Base-by-base conservation (phyloP, 441 rosid species). In the Croton setiger region DNA sequence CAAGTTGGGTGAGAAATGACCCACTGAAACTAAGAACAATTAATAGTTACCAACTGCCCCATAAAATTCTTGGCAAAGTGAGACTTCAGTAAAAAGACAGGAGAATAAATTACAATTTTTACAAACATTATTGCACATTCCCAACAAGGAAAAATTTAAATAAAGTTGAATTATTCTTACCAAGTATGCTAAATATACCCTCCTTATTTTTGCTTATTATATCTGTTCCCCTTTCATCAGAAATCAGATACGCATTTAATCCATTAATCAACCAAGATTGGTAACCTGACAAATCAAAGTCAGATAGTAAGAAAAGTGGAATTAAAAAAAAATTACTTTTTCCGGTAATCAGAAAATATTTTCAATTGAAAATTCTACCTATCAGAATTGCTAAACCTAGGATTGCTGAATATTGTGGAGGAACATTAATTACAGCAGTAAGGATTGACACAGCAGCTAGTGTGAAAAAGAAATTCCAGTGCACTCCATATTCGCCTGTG, bases 391-490 rank as follows among this genome's bases (percentile, higher is more conserved):
- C 48, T 14, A 82, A 76, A 77, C 97, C 96, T 20, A 92, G 74
- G 77, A 80, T 58, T 70, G 96, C 99, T 74, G 94, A 86, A 82
- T 88, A 85, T 71, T 81, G 79, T 1, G 93, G 86, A 27, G 85
- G 87, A 71, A 90, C 72, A 71, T 85, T 85, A 65, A 83, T 78
- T 61, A 81, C 61, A 61, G 92, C 87, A 60, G 93, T 84, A 60
- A 87, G 86, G 55, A 90, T 76, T 56, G 94, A 81, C 70, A 92
- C 91, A 55, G 86, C 89, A 45, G 97, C 98, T 60, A 92, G 91
- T 8, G 98, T 90, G 83, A 92, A 92, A 76, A 94, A 92, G 90
- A 92, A 94, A 74, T 92, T 90, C 97, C 99, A 87, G 69, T 92
- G 98, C 53, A 88, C 85, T 74, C 98, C 96, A 75, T 90, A 90